Evolutionary conservation across 2,329 filamentous ascomycete species (phyloP).

Genomic region (Fusarium siculi): DNA sequence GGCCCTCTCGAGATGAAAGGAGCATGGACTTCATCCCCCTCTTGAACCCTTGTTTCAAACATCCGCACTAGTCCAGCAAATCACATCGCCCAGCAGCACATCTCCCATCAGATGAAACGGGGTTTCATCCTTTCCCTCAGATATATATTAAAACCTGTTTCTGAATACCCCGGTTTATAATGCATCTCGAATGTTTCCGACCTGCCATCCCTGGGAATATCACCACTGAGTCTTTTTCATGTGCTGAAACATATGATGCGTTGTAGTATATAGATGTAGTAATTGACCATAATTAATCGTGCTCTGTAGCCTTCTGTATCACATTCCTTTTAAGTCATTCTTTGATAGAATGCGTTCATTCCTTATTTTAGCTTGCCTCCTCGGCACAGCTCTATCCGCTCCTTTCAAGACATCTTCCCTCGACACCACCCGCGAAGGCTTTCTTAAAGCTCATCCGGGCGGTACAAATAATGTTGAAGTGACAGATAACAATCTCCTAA

Average conservation of each 20-base stretch:
- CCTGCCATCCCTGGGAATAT: neutral
- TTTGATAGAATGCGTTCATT: conserved; percentile 41
- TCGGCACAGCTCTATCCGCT: conserved; percentile 32
- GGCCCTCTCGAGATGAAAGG: conserved; percentile 31
- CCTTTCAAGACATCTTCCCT: conserved; percentile 16
- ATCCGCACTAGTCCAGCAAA: conserved; percentile 19
- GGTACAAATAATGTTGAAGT: conserved; percentile 48
- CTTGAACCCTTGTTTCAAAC: conserved; percentile 28
- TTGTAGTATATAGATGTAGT: conserved; percentile 22
- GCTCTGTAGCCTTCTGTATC: neutral
- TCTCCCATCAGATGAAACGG: conserved; percentile 6
- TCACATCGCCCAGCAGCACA: neutral
- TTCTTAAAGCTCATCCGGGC: conserved; percentile 49
- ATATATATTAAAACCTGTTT: conserved; percentile 31
- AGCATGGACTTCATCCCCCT: conserved; percentile 22
- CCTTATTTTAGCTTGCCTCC: conserved; percentile 33
- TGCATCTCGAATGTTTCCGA: conserved; percentile 16
- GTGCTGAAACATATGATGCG: conserved; percentile 2
- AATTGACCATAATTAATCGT: neutral
- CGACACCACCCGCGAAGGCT: conserved; percentile 33
- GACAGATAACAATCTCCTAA: conserved; percentile 53
- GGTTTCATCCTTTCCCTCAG: conserved; percentile 35
- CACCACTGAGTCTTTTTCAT: neutral
- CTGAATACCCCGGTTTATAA: conserved; percentile 7
- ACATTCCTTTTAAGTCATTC: conserved; percentile 24